Evolutionary conservation across 768 basidiomycete genomes (phyloP).

Genomic region (Boletus coccyginus): DNA sequence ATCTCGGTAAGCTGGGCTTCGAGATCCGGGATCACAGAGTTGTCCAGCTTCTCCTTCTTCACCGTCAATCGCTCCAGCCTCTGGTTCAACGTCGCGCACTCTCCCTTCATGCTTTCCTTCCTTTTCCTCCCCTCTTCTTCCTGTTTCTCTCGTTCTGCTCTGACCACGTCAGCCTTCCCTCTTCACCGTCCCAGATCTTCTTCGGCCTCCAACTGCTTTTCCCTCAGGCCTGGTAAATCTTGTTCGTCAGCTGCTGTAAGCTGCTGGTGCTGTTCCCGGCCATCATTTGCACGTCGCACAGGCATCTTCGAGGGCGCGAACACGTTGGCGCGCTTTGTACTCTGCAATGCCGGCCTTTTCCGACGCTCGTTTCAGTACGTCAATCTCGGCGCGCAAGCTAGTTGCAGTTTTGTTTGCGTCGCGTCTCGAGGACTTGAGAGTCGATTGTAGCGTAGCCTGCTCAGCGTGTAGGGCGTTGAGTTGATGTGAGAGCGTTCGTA

Average conservation of each 20-base stretch:
- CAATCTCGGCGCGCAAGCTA: constrained; percentile 78
- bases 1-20: constrained; percentile 63
- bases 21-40: constrained; percentile 55
- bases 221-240: constrained; percentile 39
- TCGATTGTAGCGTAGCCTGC: constrained; percentile 60
- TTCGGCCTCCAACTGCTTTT: constrained; percentile 42
- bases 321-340: constrained; percentile 79
- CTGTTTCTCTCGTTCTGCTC: constrained; percentile 44
- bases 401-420: constrained; percentile 85
- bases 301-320: constrained; percentile 84
- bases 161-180: constrained; percentile 45
- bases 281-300: constrained; percentile 72
- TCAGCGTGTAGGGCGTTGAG: constrained; percentile 64
- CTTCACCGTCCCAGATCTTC: constrained; percentile 38
- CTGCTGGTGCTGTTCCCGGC: constrained; percentile 45
- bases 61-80: constrained; percentile 65
- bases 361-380: constrained; percentile 74
- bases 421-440: constrained; percentile 74
- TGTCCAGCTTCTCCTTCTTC: constrained; percentile 68
- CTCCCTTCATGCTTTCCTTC: constrained; percentile 53
- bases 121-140: constrained; percentile 52
- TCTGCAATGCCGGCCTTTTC: constrained; percentile 78
- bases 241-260: constrained; percentile 37
- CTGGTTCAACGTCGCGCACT: constrained; percentile 53
- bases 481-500: constrained; percentile 61